Evolutionary conservation across 2,329 filamentous ascomycete genomes (phyloP), one percentile per base, ranked within the genome.

Genomic region (Cladophialophora carrionii): DNA sequence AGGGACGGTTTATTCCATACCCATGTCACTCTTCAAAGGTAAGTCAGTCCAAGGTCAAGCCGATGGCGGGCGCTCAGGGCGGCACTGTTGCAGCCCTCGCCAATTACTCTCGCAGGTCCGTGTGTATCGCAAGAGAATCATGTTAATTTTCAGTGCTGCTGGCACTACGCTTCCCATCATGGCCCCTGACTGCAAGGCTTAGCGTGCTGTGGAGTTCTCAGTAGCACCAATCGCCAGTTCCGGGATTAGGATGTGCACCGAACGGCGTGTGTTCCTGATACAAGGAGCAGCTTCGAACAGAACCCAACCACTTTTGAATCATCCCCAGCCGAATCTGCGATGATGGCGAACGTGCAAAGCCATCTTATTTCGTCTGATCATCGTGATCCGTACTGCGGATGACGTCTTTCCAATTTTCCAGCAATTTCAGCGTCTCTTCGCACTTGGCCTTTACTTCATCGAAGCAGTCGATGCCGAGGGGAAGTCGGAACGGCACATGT

Each of bases 381-480:
- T 55, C 24, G 31, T 34, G 49, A 58, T 66, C 54, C 26, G 80
- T 80, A 34, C 76, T 76, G 4, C 61, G 70, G n/a, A 76, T 74
- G 24, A 81, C 71, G 2, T 76, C 73, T 69, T 80, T 78, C 84
- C 84, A 86, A 62, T 84, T 81, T 52, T 81, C 74, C 64, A 86
- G 63, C n/a, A 82, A 66, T 65, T 72, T 71, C 57, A 82, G 57
- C 0, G 80, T 82, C 9, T 73, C 70, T 51, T 75, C 72, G 62
- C 80, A 80, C 76, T 83, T 83, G 1, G 67, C 71, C 58, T 76
- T 76, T 4, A 86, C 76, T 1, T 68, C 72, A 5, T 73, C 67
- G n/a, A 81, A 70, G 9, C 75, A 75, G 72, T 88, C 85, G 9
- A 75, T 78, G 0, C 87, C 87, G 43, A 88, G 73, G n/a, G 81